Evolutionary conservation across 2,329 filamentous ascomycete species (phyloP), one percentile per base, ranked within the genome.

Genomic region (Microsporum canis): DNA sequence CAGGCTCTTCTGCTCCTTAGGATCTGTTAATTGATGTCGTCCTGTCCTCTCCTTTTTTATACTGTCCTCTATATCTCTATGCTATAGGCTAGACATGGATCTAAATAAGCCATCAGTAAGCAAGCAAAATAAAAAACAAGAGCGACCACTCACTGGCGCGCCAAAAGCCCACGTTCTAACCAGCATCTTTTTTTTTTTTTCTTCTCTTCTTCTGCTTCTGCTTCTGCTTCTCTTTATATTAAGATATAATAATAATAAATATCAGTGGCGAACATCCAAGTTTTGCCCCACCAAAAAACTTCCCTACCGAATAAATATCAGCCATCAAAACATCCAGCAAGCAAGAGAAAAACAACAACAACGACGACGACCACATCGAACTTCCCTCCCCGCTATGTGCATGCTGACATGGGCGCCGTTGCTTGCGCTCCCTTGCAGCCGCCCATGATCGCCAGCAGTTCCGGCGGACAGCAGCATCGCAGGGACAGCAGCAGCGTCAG

Each of bases 391-490:
- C 56, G 56, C 33, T 57, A 39, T 39, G 53, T 49, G 45, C 45
- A 43, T 58, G 56, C 56, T 77, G 82, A 78, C 72, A 85, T 84
- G 82, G 81, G 80, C 77, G 82, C 82, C 71, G 75, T 84, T 67
- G 76, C 84, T 70, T 74, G 84, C 56, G 34, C 68, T 34, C 49
- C 49, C 29, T 49, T 49, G 45, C 45, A 49, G 45, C 78, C 84
- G 80, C 31, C 49, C 77, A 88, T 85, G 80, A 87, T 89, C 78
- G 77, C 81, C 69, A 78, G 78, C 73, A 74, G 33, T 10, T 59
- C 41, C 57, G 41, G 23, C n/a, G 23, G 36, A 36, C 43, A 29
- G 29, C 57, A 33, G 39, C 39, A 43, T 14, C 39, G 39, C 47
- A 38, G 27, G 47, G 41, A 7, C 34, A 17, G n/a, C 43, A 55